phyloP scores from a whole-genome alignment of 148 eudicot genomes.

The Camellia japonica region DNA sequence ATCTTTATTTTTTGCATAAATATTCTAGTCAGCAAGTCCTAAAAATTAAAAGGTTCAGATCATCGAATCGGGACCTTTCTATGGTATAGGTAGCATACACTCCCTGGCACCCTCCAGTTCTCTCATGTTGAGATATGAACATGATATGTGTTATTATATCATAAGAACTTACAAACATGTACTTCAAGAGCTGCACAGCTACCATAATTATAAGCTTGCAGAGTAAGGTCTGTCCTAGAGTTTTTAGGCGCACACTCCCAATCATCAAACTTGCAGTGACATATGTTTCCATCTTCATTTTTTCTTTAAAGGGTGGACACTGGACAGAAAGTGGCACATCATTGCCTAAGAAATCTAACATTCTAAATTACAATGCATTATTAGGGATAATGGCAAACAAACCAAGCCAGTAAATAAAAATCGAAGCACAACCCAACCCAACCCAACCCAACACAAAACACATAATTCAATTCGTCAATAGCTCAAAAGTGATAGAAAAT shows the following conservation, averaged over 20 bases:
- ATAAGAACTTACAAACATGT: neutral
- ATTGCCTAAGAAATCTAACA: neutral
- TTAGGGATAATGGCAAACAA: neutral
- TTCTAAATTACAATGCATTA: neutral
- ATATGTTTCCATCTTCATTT: neutral
- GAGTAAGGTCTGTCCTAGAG: neutral
- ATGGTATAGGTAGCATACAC: no score
- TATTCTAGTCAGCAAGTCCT: no score
- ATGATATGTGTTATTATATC: no score
- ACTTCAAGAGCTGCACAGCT: neutral
- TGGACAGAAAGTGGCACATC: neutral
- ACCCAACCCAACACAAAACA: neutral
- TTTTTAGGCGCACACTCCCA: neutral
- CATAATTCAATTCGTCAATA: neutral
- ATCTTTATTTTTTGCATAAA: no score
- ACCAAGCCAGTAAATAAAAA: neutral
- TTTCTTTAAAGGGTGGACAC: neutral
- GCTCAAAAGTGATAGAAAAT: neutral
- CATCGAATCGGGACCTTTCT: no score
- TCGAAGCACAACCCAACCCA: neutral
- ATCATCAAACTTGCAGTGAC: neutral
- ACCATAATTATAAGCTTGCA: neutral
- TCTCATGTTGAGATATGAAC: no score
- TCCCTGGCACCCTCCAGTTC: no score
- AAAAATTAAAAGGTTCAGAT: no score